Evolutionary conservation across 1,139 yeast genomes (phyloP).

Genomic region (Eremothecium cymbalariae): DNA sequence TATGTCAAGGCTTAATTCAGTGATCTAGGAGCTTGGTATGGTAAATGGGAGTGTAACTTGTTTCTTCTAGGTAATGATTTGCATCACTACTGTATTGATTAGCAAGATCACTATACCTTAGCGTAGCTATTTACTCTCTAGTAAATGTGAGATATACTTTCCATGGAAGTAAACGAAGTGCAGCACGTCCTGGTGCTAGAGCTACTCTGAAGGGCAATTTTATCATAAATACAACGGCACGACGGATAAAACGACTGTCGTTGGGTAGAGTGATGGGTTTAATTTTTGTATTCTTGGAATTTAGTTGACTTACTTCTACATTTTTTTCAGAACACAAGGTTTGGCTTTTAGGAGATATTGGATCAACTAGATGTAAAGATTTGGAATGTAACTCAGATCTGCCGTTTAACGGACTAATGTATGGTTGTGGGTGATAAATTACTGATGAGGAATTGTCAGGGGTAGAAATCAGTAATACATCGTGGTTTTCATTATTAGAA

Average conservation of each 20-base stretch:
- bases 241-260: neutral
- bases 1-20: too few species aligned
- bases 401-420: constrained; percentile 10
- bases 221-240: neutral
- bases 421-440: constrained; percentile 7
- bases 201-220: constrained; percentile 1
- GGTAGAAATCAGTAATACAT: constrained; percentile 5
- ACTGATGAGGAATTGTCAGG: constrained; percentile 4
- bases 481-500: constrained; percentile 1
- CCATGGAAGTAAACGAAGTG: constrained; percentile 2
- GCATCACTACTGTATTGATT: too few species aligned
- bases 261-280: neutral
- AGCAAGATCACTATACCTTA: too few species aligned
- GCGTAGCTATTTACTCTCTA: constrained; percentile 4
- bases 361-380: constrained; percentile 3
- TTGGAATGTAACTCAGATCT: constrained; percentile 1
- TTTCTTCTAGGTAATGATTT: too few species aligned
- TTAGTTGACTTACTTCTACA: neutral
- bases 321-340: neutral
- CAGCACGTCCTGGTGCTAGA: constrained; percentile 1
- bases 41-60: too few species aligned
- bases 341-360: constrained; percentile 3
- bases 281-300: too few species aligned
- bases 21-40: too few species aligned
- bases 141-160: neutral